Evolutionary conservation across 768 basidiomycete genomes (phyloP).

Genomic region (Lactarius pseudohatsudake): DNA sequence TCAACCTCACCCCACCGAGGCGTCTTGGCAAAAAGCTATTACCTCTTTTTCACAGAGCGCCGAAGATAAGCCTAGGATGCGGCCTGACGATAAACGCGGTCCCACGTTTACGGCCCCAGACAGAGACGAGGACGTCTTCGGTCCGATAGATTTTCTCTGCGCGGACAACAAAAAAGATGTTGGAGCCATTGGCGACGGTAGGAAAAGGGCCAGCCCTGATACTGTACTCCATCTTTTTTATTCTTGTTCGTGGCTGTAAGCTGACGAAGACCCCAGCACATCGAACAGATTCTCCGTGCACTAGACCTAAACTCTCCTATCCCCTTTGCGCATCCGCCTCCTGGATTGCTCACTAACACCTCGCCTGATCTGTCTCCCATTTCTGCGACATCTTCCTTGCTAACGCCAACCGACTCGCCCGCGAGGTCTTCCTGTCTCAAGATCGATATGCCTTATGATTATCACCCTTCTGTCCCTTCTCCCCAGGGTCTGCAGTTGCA

Average conservation of each 20-base stretch:
- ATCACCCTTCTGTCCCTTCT: slow-evolving; percentile 33
- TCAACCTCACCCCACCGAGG: slow-evolving; percentile 65
- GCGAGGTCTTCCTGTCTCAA: slow-evolving; percentile 59
- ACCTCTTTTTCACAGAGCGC: slow-evolving; percentile 54
- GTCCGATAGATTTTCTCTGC: slow-evolving; percentile 45
- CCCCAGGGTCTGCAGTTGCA: slow-evolving; percentile 45
- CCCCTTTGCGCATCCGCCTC: slow-evolving; percentile 41
- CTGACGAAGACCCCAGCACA: slow-evolving; percentile 50
- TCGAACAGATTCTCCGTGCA: slow-evolving; percentile 77
- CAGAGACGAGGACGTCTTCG: slow-evolving; percentile 66
- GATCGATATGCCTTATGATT: slow-evolving; percentile 54
- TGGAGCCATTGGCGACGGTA: slow-evolving; percentile 79
- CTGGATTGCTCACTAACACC: slow-evolving; percentile 44
- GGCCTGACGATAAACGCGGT: slow-evolving; percentile 33
- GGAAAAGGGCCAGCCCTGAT: slow-evolving; percentile 59
- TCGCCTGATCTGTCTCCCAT: slow-evolving; percentile 72
- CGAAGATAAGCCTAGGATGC: slow-evolving; percentile 35
- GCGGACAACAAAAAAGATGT: slow-evolving; percentile 47
- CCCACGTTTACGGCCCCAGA: slow-evolving; percentile 35
- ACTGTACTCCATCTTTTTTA: slow-evolving; percentile 41
- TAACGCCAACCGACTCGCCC: slow-evolving; percentile 78
- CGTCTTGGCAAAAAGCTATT: slow-evolving; percentile 66
- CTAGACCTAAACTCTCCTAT: slow-evolving; percentile 78
- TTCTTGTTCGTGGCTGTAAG: slow-evolving; percentile 25
- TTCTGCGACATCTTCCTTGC: slow-evolving; percentile 65